Base-by-base conservation (phyloP, 768 basidiomycete species). In the Sporobolomyces pararoseus region DNA sequence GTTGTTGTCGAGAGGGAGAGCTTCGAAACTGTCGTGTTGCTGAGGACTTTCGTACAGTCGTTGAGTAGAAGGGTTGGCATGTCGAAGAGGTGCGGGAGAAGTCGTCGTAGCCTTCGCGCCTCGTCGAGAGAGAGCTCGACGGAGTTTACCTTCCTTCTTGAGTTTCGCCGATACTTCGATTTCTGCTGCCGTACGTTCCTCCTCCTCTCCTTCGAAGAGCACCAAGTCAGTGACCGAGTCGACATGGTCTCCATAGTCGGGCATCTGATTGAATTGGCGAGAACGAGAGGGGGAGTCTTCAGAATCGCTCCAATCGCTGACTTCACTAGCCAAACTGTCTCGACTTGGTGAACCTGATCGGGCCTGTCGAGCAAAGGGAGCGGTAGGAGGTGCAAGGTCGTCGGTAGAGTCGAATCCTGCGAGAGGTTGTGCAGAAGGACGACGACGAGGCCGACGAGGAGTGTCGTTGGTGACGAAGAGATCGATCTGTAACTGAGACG, bases 191-290 rank as follows among this genome's bases (percentile, higher is more conserved):
- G 81, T 79, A 19, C 83, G 80, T 68, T 88, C 85, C 64, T 81
- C 81, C 50, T 86, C 81, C 70, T 91, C 89, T 31, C 88, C 89
- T 68, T 90, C 88, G 75, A 89, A 91, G 75, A 89, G 87, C 7
- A 88, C 88, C 67, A 88, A 79, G 72, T 90, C 88, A 7, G 88
- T 79, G 1, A 84, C 82, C n/a, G 79, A 77, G 29, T 80, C 77
- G 32, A 70, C 37, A 16, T 63, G 34, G 16, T 54, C 66, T 23
- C 44, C 64, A 23, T 63, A 61, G 34, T 64, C 60, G 47, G 70
- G 49, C 44, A 27, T 50, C 32, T 35, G 37, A 29, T n/a, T 46
- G 60, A 29, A 55, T 37, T 59, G 57, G 7, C 50, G 57, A 55
- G 53, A 31, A n/a, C 19, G 57, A 6, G 60, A 17, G 1, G 50